Conservation (phyloP, 331 rosid genomes). For the Prunus yedoensis region DNA sequence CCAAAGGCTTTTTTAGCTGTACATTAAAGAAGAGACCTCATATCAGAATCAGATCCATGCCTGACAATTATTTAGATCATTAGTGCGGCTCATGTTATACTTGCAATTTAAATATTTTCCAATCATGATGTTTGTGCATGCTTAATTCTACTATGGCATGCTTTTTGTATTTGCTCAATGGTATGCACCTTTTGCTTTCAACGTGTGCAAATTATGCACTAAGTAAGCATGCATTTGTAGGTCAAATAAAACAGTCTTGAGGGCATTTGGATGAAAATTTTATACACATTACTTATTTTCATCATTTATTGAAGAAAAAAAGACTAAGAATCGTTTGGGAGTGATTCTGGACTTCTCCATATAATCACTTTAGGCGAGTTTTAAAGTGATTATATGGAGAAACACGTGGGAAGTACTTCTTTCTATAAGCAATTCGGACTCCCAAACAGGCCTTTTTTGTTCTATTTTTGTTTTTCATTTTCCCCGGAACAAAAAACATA, state of each 20-base stretch:
- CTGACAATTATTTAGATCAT: too few species aligned
- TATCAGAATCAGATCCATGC: too few species aligned
- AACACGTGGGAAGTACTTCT: too few species aligned
- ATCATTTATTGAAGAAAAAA: neutral
- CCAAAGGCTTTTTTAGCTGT: too few species aligned
- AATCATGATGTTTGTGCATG: slow-evolving; percentile 15
- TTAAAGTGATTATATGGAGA: too few species aligned
- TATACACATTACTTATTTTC: neutral
- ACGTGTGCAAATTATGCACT: neutral
- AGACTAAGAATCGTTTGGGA: accelerated
- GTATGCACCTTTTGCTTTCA: neutral
- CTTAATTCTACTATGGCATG: neutral
- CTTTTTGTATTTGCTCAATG: neutral
- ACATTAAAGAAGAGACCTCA: too few species aligned
- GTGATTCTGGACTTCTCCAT: too few species aligned
- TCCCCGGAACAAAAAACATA: neutral
- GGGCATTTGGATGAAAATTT: neutral
- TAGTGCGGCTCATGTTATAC: too few species aligned
- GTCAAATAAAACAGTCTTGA: too few species aligned
- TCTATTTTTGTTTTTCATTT: neutral
- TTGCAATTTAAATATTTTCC: slow-evolving; percentile 9
- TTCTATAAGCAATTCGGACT: accelerated
- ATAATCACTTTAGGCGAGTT: too few species aligned
- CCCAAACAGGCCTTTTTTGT: too few species aligned
- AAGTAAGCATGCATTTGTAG: too few species aligned